A percentile compares a stretch with the other conserved stretches of the same genome.
Evolutionary conservation across 805 yeast species (phyloP).

Genomic region (Starmerella roubikii): DNA sequence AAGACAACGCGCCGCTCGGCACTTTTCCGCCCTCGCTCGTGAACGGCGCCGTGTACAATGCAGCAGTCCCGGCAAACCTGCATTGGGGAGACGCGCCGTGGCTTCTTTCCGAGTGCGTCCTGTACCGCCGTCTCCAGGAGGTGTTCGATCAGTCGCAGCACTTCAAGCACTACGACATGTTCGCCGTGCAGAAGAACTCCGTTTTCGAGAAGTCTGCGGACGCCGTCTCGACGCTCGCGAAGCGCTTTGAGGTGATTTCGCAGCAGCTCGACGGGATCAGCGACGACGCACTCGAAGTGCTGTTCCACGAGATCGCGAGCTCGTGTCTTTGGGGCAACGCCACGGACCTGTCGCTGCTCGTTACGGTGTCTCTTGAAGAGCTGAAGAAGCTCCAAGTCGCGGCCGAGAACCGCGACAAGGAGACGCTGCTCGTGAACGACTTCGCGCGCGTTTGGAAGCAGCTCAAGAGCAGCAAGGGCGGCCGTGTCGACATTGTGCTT

Average conservation of each 20-base stretch:
- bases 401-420: constrained; percentile 66
- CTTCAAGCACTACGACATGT: constrained; percentile 58
- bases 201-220: constrained; percentile 61
- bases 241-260: constrained; percentile 38
- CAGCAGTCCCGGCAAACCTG: constrained; percentile 23
- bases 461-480: constrained; percentile 20
- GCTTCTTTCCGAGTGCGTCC: constrained; percentile 73
- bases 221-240: constrained; percentile 74
- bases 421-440: constrained; percentile 68
- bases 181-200: constrained; percentile 50
- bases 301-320: constrained; percentile 74
- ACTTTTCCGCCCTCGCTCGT: constrained; percentile 33
- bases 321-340: constrained; percentile 97
- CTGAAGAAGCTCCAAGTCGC: constrained; percentile 78
- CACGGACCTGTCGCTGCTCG: constrained; percentile 78
- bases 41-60: constrained; percentile 46
- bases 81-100: constrained; percentile 85
- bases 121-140: constrained; percentile 43
- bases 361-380: constrained; percentile 61
- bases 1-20: constrained; percentile 30
- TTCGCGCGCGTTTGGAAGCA: constrained; percentile 50
- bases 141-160: constrained; percentile 23
- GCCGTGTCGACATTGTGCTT: constrained; percentile 65
- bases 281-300: constrained; percentile 31
- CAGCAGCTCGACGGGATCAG: constrained; percentile 17